Base-by-base conservation (phyloP, 2,329 filamentous ascomycete genomes). In the Dactylellina drechsleri region DNA sequence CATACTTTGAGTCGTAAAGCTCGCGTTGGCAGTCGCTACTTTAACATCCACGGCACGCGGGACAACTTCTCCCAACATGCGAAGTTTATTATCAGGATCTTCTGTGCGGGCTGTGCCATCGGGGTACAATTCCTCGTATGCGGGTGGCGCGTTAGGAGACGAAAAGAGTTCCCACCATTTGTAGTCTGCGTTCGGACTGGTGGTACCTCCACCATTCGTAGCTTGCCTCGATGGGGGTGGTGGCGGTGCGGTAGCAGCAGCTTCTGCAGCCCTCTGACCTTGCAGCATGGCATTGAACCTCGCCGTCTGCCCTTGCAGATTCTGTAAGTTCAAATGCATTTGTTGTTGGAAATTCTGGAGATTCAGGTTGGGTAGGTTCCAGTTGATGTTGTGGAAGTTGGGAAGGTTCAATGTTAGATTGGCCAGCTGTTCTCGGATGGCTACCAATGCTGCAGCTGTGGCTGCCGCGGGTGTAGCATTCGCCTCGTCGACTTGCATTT, bases 51-150 rank as follows among this genome's bases (percentile, higher is more conserved):
- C 84, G 0, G 86, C 87, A n/a, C 87, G 86, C 16, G 85, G 83
- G 78, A 87, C 85, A 81, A 90, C 90, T 23, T 82, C 82, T 66
- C 89, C 86, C 15, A 85, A 77, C 52, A 85, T 83, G 40, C 78
- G 71, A 15, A 72, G 43, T 50, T 77, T 50, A 53, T 31, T 61
- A 20, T 64, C 68, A 18, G 61, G 40, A 16, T 76, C 68, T 52
- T 66, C 56, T 4, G 16, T 47, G 52, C 59, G 77, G 1, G 66
- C 65, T 5, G 60, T 79, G 62, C 84, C 82, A 47, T 83, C 83
- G 1, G 91, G 91, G 80, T 89, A 95, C 28, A 95, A 87, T 56
- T 93, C 92, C 62, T 93, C 89, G 77, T 95, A 95, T 0, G 92
- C 87, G 8, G 92, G 92, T 7, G 91, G 91, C 8, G 87, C 82